Conservation (phyloP, 257 asterid species). For the Solanum tarijense region DNA sequence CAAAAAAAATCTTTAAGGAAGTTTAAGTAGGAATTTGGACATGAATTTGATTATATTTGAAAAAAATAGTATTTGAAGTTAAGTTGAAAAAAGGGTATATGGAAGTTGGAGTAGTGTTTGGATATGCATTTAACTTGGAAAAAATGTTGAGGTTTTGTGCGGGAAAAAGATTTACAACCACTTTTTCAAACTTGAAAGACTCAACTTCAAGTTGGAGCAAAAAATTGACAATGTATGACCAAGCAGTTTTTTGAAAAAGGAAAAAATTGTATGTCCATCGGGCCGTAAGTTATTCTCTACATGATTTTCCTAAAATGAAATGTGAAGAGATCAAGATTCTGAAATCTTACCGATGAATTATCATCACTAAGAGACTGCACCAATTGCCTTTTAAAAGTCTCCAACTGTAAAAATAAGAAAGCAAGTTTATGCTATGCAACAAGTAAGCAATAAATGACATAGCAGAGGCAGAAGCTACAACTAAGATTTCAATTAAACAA, state of each 20-base stretch:
- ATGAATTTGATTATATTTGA: neutral
- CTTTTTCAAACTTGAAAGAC: neutral
- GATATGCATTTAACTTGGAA: neutral
- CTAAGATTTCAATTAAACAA: neutral
- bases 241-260: neutral
- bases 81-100: neutral
- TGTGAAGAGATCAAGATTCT: neutral
- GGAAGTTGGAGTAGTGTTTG: neutral
- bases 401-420: constrained; percentile 40
- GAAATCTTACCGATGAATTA: constrained; percentile 51
- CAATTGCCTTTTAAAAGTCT: constrained; percentile 83
- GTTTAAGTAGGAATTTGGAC: neutral
- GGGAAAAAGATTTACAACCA: neutral
- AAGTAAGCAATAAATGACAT: neutral
- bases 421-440: neutral
- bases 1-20: neutral
- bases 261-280: neutral
- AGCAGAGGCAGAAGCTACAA: neutral
- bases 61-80: neutral
- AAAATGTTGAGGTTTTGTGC: neutral
- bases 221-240: neutral
- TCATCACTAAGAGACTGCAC: constrained; percentile 86
- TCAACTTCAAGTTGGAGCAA: neutral
- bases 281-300: neutral
- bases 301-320: neutral